phyloP scores from a whole-genome alignment of 345 rosid genomes.

The Murraya koenigii region DNA sequence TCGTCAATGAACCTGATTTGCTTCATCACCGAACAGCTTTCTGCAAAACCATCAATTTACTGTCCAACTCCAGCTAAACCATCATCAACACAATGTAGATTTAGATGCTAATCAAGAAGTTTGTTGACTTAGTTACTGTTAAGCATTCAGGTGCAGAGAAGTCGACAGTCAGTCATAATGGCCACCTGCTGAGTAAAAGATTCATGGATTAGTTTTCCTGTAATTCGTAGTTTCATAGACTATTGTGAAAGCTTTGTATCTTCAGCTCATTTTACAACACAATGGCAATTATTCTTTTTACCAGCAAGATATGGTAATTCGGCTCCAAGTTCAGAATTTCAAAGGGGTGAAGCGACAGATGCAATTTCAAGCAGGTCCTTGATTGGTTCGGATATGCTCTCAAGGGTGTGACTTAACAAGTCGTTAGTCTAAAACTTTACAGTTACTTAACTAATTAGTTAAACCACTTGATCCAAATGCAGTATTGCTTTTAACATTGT shows the following conservation, averaged over 20 bases:
- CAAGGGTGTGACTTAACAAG: no score
- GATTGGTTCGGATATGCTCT: no score
- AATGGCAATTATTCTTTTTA: not conserved
- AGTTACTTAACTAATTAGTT: no score
- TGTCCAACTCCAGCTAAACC: not conserved
- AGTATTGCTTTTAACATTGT: no score
- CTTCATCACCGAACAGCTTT: not conserved
- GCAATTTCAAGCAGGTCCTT: no score
- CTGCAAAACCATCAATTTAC: not conserved
- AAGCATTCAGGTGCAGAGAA: not conserved
- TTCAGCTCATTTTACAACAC: not conserved
- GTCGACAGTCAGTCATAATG: not conserved
- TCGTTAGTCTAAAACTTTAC: no score
- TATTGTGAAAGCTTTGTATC: not conserved
- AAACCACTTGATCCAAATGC: no score
- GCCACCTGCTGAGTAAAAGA: not conserved
- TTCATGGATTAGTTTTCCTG: not conserved
- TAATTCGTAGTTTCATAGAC: not conserved
- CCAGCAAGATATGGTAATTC: not conserved
- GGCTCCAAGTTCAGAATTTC: not conserved
- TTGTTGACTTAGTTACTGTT: not conserved
- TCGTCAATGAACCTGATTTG: not conserved
- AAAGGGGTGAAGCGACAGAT: not conserved
- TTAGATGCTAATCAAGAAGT: not conserved
- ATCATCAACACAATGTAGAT: not conserved